A percentile compares a stretch with the other conserved stretches of the same genome.
phyloP scores from a whole-genome alignment of 2,329 filamentous ascomycete species.

The Harringtonia lauricola region DNA sequence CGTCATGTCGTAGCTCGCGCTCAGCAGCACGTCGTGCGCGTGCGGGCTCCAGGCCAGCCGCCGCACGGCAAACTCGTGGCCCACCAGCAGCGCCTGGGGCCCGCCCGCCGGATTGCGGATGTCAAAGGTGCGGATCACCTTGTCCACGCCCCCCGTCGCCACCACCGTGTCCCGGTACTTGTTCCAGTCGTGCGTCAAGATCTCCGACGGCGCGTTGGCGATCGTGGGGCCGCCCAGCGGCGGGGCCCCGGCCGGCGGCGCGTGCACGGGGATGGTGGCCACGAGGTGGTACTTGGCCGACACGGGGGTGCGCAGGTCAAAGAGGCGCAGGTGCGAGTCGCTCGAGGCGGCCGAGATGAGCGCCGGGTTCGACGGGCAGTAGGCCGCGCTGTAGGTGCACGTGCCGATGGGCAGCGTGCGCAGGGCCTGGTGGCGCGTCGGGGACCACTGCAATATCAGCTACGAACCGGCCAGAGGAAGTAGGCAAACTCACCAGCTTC shows the following conservation, averaged over 20 bases:
- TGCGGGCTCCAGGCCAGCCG: conserved; percentile 88
- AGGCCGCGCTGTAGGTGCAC: conserved; percentile 89
- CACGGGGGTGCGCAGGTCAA: conserved; percentile 79
- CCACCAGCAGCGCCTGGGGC: conserved; percentile 62
- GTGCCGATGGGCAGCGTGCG: conserved; percentile 81
- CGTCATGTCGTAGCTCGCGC: conserved; percentile 96
- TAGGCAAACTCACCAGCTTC: conserved; percentile 56
- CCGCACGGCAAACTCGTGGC: conserved; percentile 85
- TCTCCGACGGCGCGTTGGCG: conserved; percentile 58
- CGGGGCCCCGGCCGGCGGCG: conserved; percentile 31
- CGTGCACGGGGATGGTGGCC: conserved; percentile 73
- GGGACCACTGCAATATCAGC: conserved; percentile 58
- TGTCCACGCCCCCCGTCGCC: conserved; percentile 83
- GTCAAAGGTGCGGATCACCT: conserved; percentile 80
- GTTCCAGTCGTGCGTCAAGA: conserved; percentile 97
- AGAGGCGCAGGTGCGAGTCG: conserved; percentile 81
- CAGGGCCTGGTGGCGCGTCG: conserved; percentile 61
- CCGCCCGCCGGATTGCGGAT: conserved; percentile 65
- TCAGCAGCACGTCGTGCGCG: conserved; percentile 75
- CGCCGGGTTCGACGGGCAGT: conserved; percentile 77
- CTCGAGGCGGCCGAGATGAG: conserved; percentile 80
- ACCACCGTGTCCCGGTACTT: conserved; percentile 83
- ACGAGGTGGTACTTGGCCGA: conserved; percentile 82
- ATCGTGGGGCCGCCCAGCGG: conserved; percentile 14
- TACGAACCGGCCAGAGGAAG: neutral